phyloP scores from a whole-genome alignment of 1,139 yeast species.

The Dujonia santamariae region DNA sequence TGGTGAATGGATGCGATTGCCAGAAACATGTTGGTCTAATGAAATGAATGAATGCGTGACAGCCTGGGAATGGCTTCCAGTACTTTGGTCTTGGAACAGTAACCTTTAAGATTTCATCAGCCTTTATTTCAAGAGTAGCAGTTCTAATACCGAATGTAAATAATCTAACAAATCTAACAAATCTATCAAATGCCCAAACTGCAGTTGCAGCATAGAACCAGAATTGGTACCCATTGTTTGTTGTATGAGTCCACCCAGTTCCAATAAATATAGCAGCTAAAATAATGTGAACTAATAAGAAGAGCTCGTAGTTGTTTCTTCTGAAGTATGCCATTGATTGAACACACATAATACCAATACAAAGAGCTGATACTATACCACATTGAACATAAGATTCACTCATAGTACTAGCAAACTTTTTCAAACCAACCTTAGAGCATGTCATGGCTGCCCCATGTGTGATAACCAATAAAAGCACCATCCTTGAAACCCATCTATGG shows the following conservation, averaged over 20 bases:
- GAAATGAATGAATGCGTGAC: constrained; percentile 51
- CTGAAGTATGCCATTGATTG: constrained; percentile 41
- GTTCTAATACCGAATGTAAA: constrained; percentile 36
- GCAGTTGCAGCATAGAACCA: constrained; percentile 38
- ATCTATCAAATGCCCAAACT: constrained; percentile 44
- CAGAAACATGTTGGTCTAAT: constrained; percentile 33
- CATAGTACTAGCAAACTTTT: constrained; percentile 28
- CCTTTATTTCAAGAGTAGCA: constrained; percentile 30
- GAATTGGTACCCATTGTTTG: constrained; percentile 35
- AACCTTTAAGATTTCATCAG: constrained; percentile 40
- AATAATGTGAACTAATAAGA: constrained; percentile 37
- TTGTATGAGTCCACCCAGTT: constrained; percentile 43
- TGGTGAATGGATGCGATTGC: constrained; percentile 46
- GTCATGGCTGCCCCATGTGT: constrained; percentile 16
- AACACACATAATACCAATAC: constrained; percentile 25
- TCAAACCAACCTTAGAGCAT: constrained; percentile 51
- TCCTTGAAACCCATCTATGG: constrained; percentile 25
- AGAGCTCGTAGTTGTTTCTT: constrained; percentile 42
- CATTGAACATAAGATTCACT: constrained; percentile 21
- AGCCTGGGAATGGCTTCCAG: constrained; percentile 47
- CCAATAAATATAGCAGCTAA: constrained; percentile 39
- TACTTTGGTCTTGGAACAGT: constrained; percentile 36
- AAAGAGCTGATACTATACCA: constrained; percentile 26
- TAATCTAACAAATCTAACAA: constrained; percentile 33
- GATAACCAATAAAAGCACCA: constrained; percentile 14